Conservation (phyloP, 2,329 filamentous ascomycete species). For the Fusarium nanum region DNA sequence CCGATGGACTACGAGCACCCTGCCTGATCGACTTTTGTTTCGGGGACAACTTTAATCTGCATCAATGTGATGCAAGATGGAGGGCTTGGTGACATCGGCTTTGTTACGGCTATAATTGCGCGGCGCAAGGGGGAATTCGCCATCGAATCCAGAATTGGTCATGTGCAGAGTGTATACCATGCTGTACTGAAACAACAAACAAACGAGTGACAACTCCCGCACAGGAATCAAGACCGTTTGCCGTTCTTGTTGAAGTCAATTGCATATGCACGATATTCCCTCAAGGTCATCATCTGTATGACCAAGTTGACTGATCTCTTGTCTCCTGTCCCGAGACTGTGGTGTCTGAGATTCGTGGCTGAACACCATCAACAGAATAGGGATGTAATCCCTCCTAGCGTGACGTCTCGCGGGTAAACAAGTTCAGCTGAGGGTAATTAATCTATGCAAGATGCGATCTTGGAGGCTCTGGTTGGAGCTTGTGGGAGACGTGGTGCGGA, state of each 20-base stretch:
- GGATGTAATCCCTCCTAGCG: slow-evolving; percentile 19
- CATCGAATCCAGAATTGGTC: slow-evolving; percentile 9
- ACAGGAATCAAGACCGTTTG: slow-evolving; percentile 1
- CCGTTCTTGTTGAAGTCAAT: slow-evolving; percentile 2
- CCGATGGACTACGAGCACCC: not conserved
- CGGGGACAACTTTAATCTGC: slow-evolving; percentile 18
- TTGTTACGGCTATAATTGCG: slow-evolving; percentile 15
- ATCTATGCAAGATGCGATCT: slow-evolving; percentile 38
- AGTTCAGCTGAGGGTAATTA: slow-evolving; percentile 25
- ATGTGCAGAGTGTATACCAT: slow-evolving; percentile 13
- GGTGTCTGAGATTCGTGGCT: slow-evolving; percentile 26
- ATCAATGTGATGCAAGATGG: slow-evolving; percentile 40
- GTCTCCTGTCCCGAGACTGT: slow-evolving; percentile 11
- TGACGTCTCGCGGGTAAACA: slow-evolving; percentile 16
- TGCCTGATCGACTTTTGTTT: slow-evolving; percentile 10
- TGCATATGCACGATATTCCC: slow-evolving; percentile 17
- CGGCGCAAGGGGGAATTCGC: slow-evolving; percentile 38
- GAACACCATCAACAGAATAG: slow-evolving; percentile 11
- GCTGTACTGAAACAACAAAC: slow-evolving; percentile 9
- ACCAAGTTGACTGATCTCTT: slow-evolving; percentile 2
- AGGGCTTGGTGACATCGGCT: slow-evolving; percentile 16
- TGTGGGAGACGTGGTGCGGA: slow-evolving; percentile 43
- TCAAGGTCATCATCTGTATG: slow-evolving; percentile 1
- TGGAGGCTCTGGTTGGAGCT: slow-evolving; percentile 39
- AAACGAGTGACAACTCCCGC: not conserved